Percentiles rank a stretch among this genome's conserved stretches.
These are phyloP conservation scores for Bonia amplexicaulis DNA, from an alignment of 176 grass and related monocot species.

Conservation along the genomic window DNA sequence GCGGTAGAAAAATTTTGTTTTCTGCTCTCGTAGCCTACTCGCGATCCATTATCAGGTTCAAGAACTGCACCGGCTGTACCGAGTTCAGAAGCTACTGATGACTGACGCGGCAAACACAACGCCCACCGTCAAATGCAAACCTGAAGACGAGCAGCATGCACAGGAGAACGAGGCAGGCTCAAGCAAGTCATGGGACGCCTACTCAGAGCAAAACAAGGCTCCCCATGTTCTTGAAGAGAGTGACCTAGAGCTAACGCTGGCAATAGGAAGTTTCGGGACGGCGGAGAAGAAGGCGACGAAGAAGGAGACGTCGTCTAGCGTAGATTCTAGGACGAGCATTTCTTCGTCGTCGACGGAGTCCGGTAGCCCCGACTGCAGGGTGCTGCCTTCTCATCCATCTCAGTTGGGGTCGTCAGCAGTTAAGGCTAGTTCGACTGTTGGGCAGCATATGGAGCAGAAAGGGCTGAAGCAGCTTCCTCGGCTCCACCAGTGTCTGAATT, in stretches of 20 bases:
- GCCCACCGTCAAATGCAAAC: not conserved
- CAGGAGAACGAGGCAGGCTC: slow-evolving; percentile 18
- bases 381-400: not conserved
- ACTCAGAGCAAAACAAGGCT: not conserved
- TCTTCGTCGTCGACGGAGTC: slow-evolving; percentile 47
- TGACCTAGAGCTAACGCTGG: slow-evolving; percentile 43
- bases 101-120: not conserved
- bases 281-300: not conserved
- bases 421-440: not conserved
- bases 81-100: slow-evolving; percentile 42
- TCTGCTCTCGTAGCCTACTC: too few relatives aligned
- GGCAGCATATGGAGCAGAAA: slow-evolving; percentile 22
- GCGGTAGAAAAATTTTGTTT: too few relatives aligned
- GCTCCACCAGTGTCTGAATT: slow-evolving; percentile 38
- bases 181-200: slow-evolving; percentile 32
- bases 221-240: slow-evolving; percentile 6
- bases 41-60: too few relatives aligned
- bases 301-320: slow-evolving; percentile 28
- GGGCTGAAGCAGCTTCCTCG: slow-evolving; percentile 34
- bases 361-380: slow-evolving; percentile 12
- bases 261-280: slow-evolving; percentile 17
- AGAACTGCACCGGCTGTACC: slow-evolving; percentile 56
- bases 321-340: slow-evolving; percentile 31
- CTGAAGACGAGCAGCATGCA: slow-evolving; percentile 6
- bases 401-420: not conserved